Percentiles rank a stretch among this genome's conserved stretches.
These are phyloP conservation scores for Scenedesmus sp. DNA, from an alignment of 163 green algal species.

Conservation along the genomic window DNA sequence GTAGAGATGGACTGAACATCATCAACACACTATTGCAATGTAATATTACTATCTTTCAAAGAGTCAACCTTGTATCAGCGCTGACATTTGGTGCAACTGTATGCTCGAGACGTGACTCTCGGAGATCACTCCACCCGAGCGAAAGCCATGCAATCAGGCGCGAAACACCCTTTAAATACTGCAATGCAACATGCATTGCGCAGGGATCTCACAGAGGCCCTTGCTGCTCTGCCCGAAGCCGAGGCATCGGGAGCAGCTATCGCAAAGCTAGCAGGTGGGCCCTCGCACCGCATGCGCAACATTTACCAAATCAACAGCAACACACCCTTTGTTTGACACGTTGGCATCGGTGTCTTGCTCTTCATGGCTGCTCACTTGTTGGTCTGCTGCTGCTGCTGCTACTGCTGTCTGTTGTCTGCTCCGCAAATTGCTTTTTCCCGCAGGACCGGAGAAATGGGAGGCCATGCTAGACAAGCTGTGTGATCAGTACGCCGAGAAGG, in stretches of 20 bases:
- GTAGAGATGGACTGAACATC: no score
- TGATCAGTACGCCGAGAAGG: background rate
- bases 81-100: background rate
- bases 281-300: background rate
- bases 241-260: background rate
- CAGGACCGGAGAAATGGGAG: background rate
- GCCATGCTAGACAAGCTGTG: background rate
- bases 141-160: background rate
- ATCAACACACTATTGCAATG: background rate
- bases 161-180: background rate
- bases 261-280: background rate
- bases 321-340: background rate
- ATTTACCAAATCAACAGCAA: background rate
- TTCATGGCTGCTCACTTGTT: background rate
- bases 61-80: background rate
- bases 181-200: background rate
- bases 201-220: background rate
- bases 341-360: background rate
- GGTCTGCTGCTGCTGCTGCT: background rate
- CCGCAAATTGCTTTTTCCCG: background rate
- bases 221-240: background rate
- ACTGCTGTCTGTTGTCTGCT: background rate
- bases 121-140: background rate
- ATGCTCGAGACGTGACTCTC: slow-evolving; percentile 12
- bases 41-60: background rate